Base-by-base conservation (phyloP, 2,329 filamentous ascomycete genomes). In the Ophiostoma fasciatum region DNA sequence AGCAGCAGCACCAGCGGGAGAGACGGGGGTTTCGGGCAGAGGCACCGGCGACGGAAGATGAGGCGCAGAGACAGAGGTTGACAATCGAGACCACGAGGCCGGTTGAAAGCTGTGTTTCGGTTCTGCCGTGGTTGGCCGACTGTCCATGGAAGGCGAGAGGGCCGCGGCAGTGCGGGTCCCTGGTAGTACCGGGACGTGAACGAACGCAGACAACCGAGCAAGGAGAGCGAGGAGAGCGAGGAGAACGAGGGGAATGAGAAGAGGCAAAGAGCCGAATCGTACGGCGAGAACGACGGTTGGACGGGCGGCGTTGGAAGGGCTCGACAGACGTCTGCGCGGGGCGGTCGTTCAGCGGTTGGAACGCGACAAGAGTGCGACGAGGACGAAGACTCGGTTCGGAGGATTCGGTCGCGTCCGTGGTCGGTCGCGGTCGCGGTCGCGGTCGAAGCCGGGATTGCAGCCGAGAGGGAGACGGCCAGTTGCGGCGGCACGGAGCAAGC, bases 111-210 rank as follows among this genome's bases (percentile, higher is more conserved):
- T 54, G 61, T 65, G 61, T 48, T 62, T 60, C 41, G 60, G 52
- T 55, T 66, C 62, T 54, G 61, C 59, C 52, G 62, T 57, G 44
- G 60, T 57, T 49, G 62, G 57, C 57, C 58, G 62, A 55, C 60
- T 57, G 57, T 67, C 63, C 64, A 68, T 68, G 58, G 40, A 63
- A 65, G 50, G 43, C 36, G 35, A 41, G 15, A 34, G 36, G 35
- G 35, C 38, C 40, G 40, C 38, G 28, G 28, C 13, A 19, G 27
- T 28, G 38, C 40, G 38, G 39, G 30, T 36, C 39, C 39, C 37
- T 32, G 23, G 19, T 28, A 22, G 15, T 29, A 20, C 37, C 32
- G 28, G 40, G 38, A 33, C 31, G 18, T 13, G 25, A 27, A 28
- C 26, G 18, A 22, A 23, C 22, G 28, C 21, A 28, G 36, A 7